These are phyloP conservation scores for Furcasterigmium furcatum DNA, from an alignment of 2,329 filamentous ascomycete species.

Conservation along the genomic window DNA sequence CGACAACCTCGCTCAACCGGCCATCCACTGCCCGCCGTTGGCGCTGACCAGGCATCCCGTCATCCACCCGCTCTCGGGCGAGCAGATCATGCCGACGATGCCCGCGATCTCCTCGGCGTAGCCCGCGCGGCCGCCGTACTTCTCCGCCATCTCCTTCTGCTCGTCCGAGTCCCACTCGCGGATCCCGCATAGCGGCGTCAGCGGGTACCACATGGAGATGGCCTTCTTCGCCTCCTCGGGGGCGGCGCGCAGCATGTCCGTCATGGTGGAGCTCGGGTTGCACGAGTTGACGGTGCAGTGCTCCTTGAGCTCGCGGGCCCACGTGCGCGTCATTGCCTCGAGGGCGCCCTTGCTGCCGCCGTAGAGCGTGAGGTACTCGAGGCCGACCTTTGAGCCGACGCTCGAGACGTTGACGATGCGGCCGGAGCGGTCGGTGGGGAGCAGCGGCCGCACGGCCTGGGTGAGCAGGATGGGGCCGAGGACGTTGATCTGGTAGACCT, in stretches of 20 bases:
- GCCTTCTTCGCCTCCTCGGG: conserved; percentile 46
- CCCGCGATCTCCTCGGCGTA: conserved; percentile 68
- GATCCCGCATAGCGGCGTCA: conserved; percentile 45
- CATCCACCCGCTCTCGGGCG: conserved; percentile 63
- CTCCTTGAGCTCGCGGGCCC: conserved; percentile 56
- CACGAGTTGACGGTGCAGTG: conserved; percentile 58
- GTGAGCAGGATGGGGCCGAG: conserved; percentile 54
- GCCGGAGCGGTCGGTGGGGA: conserved; percentile 54
- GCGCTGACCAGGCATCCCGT: conserved; percentile 71
- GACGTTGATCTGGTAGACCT: conserved; percentile 56
- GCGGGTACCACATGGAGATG: conserved; percentile 29
- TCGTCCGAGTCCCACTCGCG: conserved; percentile 23
- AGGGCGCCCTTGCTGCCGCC: conserved; percentile 60
- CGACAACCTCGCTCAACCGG: too few species aligned
- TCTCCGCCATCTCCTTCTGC: conserved; percentile 38
- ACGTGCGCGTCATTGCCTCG: conserved; percentile 60
- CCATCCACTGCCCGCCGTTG: conserved; percentile 44
- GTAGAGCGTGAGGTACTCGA: conserved; percentile 52
- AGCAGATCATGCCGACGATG: conserved; percentile 68
- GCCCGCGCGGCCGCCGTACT: conserved; percentile 46
- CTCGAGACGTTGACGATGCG: conserved; percentile 56
- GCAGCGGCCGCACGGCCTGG: conserved; percentile 48
- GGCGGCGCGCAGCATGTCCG: conserved; percentile 42
- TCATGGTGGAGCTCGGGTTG: conserved; percentile 39
- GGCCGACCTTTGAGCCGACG: conserved; percentile 50